Base-by-base conservation (phyloP, 1,139 yeast species). In the Suhomyces taliae region DNA sequence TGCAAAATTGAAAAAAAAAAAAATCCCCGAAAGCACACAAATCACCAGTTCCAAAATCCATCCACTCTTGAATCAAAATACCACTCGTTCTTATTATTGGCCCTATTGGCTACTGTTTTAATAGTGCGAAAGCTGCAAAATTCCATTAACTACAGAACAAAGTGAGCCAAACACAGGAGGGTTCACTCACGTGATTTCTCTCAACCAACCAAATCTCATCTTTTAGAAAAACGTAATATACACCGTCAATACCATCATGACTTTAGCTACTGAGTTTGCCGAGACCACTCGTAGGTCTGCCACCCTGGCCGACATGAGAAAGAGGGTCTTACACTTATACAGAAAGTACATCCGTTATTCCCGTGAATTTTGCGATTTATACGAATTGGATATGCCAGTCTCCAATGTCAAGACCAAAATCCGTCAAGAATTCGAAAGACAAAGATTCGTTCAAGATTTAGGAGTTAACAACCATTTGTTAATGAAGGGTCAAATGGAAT, bases 401-500 rank as follows among this genome's bases (percentile, higher is more conserved):
- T 82, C 93, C 37, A 79, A 80, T 53, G 85, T 88, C 52, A 84
- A 89, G 67, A 87, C 96, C 50, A 87, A 86, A 69, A 79, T 89
- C 55, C 84, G 96, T 78, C 95, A 88, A 67, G 95, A 89, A 67
- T 89, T 89, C 59, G 96, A 89, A 70, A 80, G 95, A 72, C 84
- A 89, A 61, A 78, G 96, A 63, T 87, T 76, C 62, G 88, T 87
- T 43, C 70, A 72, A 50, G 90, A 86, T 62, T 66, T 85, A 53
- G 81, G 81, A 32, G 81, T 86, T 37, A 73, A 79, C 55, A 89
- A 88, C 66, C 77, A 87, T 14, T 74, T 88, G 49, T 81, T 83
- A 58, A 83, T 87, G 74, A 86, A 87, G 72, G 96, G 95, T 7
- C 93, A 87, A 61, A 87, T 87, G 93, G 96, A 89, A 68, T 89